Base-by-base conservation (phyloP, 148 eudicot genomes). In the Linanthus parryae region DNA sequence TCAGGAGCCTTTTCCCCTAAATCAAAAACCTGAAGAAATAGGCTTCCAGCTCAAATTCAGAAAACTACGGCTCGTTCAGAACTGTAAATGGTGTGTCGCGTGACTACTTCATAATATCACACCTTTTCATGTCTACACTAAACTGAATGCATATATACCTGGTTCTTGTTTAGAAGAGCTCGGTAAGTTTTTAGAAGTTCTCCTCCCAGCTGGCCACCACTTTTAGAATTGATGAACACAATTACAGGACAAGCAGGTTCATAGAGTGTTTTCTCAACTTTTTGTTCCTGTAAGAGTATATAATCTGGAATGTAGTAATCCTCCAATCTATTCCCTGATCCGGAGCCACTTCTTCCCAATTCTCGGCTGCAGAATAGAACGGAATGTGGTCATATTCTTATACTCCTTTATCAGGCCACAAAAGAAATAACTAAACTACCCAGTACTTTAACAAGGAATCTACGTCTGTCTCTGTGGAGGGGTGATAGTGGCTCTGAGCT, bases 161-260 rank as follows among this genome's bases (percentile, higher is more conserved):
- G 70, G 22, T 58, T 59, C 52, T 43, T 9, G 30, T 66, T 66
- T n/a, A 66, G 71, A 27, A 53, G 49, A 35, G 55, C 21, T 13
- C 47, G 15, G 34, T 66, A 66, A 49, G 59, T 59, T 17, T 27
- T 16, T 13, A 66, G 71, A 53, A 66, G 71, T 8, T 66, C 65
- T 26, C 65, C 71, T 19, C 71, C 71, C 7, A 66, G 65, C 45
- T 66, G 71, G 23, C 71, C 65, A 17, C 71, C 71, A 44, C 71
- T 66, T 54, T 39, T 66, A 5, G 65, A 59, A 37, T 66, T 66
- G 48, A 66, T 59, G 45, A 66, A 66, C 18, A 66, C 71, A 22
- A 66, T 37, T 26, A 66, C 65, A 3, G 71, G 71, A 38, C 71
- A 66, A 21, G 51, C 33, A 23, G 64, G 64, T 48, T 48, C 10